A percentile compares a stretch with the other conserved stretches of the same genome.
Conservation (phyloP, 805 yeast genomes). For the Candida arabinofermentans region DNA sequence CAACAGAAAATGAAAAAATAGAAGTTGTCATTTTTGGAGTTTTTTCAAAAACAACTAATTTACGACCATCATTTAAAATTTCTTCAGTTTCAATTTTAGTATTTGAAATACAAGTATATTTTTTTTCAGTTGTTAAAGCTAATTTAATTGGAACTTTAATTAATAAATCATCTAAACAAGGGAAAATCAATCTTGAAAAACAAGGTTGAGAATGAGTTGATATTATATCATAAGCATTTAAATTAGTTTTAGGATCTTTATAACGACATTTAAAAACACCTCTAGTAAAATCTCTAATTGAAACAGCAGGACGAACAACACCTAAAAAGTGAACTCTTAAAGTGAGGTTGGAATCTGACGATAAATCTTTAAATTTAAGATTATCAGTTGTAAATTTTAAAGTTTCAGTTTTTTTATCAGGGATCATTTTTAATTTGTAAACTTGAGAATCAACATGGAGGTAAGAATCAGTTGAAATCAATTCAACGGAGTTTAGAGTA, state of each 20-base stretch:
- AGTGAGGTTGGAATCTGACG: slow-evolving; percentile 1
- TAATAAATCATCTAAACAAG: slow-evolving; percentile 65
- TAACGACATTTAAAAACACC: slow-evolving; percentile 71
- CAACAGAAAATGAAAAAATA: slow-evolving; percentile 63
- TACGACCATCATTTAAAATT: slow-evolving; percentile 17
- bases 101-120: slow-evolving; percentile 51
- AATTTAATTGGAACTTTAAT: slow-evolving; percentile 50
- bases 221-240: slow-evolving; percentile 46
- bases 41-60: slow-evolving; percentile 40
- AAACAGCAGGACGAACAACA: slow-evolving; percentile 44
- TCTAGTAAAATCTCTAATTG: slow-evolving; percentile 51
- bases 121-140: slow-evolving; percentile 39
- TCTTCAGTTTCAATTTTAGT: slow-evolving; percentile 31
- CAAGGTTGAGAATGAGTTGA: slow-evolving; percentile 75
- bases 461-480: slow-evolving; percentile 36
- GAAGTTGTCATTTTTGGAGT: slow-evolving; percentile 63
- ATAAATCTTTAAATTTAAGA: slow-evolving; percentile 19
- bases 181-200: slow-evolving; percentile 59
- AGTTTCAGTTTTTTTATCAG: slow-evolving; percentile 39
- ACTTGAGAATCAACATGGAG: slow-evolving; percentile 16
- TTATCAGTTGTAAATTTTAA: slow-evolving; percentile 29
- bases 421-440: slow-evolving; percentile 16
- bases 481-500: slow-evolving; percentile 38
- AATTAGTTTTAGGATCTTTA: slow-evolving; percentile 45
- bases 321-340: slow-evolving; percentile 44